Base-by-base conservation (phyloP, 2,329 filamentous ascomycete species). In the Elsinoe fawcettii region DNA sequence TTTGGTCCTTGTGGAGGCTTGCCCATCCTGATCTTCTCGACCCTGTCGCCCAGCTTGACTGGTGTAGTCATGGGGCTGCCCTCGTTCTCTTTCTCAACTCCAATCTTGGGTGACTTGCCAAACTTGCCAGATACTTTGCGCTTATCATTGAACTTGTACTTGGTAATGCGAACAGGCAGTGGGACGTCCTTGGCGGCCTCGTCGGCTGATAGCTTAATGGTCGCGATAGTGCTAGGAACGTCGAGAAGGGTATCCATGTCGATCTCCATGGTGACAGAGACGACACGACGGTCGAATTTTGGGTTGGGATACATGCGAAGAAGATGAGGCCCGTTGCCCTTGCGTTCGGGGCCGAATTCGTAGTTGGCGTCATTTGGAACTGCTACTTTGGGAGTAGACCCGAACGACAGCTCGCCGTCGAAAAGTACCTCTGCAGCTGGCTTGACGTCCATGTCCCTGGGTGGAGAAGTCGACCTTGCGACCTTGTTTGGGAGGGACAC, bases 401-500 rank as follows among this genome's bases (percentile, higher is more conserved):
- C 75, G 55, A 77, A 77, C 60, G 75, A 74, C 30, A 73, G 68
- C 59, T 77, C 74, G 58, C 70, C 67, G 43, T 73, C 71, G 49
- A 77, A 74, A 20, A 76, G 67, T 9, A 66, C 59, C 39, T 75
- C 74, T 25, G 73, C 70, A 20, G 66, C 69, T 18, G 69, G 68
- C 61, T 74, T 75, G 16, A 73, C 72, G 11, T 65, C 63, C 4
- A 68, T 61, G n/a, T 71, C 70, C 4, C 9, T 16, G n/a, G 30
- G 22, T 16, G 25, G 39, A 6, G 37, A 46, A 18, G 54, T 55
- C 5, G 51, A 30, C 16, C 61, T 63, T 49, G 62, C 59, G 9
- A 56, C 61, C 56, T 59, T 63, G 60, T 9, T 23, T 16, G 85
- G 88, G 6, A 92, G 74, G 11, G 86, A 89, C 2, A 93, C 87